Evolutionary conservation across 441 rosid genomes (phyloP).

Genomic region (Metrosideros polymorpha): DNA sequence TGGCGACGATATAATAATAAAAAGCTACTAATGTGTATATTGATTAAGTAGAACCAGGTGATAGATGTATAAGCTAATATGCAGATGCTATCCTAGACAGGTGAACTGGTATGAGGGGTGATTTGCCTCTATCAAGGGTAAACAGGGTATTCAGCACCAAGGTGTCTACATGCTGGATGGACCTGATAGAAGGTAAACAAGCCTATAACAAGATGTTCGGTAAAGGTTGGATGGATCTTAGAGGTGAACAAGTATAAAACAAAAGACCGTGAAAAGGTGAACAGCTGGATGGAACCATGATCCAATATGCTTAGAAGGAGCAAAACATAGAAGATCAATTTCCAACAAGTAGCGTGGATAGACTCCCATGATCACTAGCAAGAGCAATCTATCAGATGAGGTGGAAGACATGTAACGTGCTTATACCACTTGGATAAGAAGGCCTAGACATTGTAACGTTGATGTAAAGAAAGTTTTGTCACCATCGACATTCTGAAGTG

Average conservation of each 20-base stretch:
- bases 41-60: neutral
- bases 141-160: neutral
- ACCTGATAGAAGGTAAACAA: neutral
- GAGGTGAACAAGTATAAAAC: neutral
- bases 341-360: neutral
- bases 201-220: neutral
- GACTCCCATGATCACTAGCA: neutral
- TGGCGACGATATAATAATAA: neutral
- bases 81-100: neutral
- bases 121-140: neutral
- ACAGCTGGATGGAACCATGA: neutral
- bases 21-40: neutral
- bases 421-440: neutral
- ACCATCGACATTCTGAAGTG: neutral
- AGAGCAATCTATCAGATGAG: neutral
- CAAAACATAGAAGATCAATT: neutral
- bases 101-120: neutral
- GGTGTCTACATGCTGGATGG: neutral
- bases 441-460: neutral
- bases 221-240: neutral
- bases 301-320: neutral
- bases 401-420: neutral
- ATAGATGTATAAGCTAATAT: neutral
- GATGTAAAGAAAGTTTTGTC: neutral
- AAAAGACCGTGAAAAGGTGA: neutral